phyloP scores from a whole-genome alignment of 2,329 filamentous ascomycete species.

The Scedosporium dehoogii region DNA sequence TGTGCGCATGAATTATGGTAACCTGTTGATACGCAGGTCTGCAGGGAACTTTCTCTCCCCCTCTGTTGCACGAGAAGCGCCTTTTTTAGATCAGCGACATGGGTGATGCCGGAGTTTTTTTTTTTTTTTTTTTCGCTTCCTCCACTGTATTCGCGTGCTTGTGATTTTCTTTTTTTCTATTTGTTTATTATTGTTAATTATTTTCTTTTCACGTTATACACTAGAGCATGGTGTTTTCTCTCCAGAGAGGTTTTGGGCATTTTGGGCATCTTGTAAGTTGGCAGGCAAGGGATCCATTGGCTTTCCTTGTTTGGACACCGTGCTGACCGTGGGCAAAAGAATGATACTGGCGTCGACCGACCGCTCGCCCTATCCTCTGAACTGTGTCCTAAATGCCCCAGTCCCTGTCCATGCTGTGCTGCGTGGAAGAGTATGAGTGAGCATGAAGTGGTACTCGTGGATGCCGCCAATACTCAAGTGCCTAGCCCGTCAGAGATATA shows the following conservation, averaged over 20 bases:
- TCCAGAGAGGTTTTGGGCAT: too few relatives aligned
- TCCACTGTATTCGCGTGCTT: neutral
- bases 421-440: too few relatives aligned
- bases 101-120: neutral
- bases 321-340: neutral
- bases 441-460: too few relatives aligned
- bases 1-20: slow-evolving; percentile 5
- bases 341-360: neutral
- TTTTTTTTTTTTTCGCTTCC: neutral
- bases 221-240: too few relatives aligned
- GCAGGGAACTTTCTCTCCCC: too few relatives aligned
- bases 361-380: neutral
- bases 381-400: too few relatives aligned
- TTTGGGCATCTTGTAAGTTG: too few relatives aligned
- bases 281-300: neutral
- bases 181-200: too few relatives aligned
- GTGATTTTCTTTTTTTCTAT: neutral
- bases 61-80: neutral
- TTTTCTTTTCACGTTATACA: too few relatives aligned
- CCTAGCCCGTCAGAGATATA: too few relatives aligned
- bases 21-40: neutral
- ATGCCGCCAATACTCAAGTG: too few relatives aligned
- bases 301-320: neutral
- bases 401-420: too few relatives aligned
- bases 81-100: neutral